A percentile compares a stretch with the other conserved stretches of the same genome.
Evolutionary conservation across 208 protist genomes (phyloP).

Genomic region (Herpetomonas muscarum): DNA sequence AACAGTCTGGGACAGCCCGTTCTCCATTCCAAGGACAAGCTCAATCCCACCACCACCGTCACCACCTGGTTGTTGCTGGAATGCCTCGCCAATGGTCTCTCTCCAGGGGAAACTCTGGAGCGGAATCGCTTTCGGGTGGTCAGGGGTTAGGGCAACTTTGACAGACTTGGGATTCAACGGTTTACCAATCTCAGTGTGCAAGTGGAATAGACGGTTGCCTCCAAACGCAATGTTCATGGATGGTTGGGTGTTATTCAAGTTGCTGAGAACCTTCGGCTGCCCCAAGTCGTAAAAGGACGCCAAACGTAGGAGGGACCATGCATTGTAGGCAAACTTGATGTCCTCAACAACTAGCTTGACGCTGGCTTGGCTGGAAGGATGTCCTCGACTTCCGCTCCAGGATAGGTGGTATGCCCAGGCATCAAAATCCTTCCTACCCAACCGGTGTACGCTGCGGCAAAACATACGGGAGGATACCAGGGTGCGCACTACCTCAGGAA

Average conservation of each 20-base stretch:
- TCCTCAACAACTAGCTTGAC: slow-evolving; percentile 66
- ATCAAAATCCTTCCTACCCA: slow-evolving; percentile 63
- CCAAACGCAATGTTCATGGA: slow-evolving; percentile 67
- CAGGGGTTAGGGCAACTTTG: slow-evolving; percentile 63
- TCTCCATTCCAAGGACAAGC: slow-evolving; percentile 83
- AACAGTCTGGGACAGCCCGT: slow-evolving; percentile 51
- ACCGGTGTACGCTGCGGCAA: background rate
- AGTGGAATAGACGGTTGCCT: slow-evolving; percentile 73
- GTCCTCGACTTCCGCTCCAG: slow-evolving; percentile 37
- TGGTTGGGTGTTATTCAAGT: slow-evolving; percentile 41
- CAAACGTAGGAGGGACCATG: slow-evolving; percentile 72
- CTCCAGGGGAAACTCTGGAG: slow-evolving; percentile 51
- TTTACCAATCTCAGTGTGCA: slow-evolving; percentile 36
- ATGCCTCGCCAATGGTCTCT: background rate
- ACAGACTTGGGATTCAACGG: slow-evolving; percentile 13
- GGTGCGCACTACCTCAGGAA: no score
- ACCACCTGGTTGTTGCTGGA: background rate
- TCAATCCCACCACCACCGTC: slow-evolving; percentile 22
- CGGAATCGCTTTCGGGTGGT: slow-evolving; percentile 35
- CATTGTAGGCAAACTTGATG: slow-evolving; percentile 87
- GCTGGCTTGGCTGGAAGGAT: slow-evolving; percentile 30
- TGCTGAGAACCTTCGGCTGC: slow-evolving; percentile 65
- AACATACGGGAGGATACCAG: no score
- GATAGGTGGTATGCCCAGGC: slow-evolving; percentile 71
- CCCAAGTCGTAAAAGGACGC: slow-evolving; percentile 65